A percentile compares a stretch with the other conserved stretches of the same genome.
phyloP scores from a whole-genome alignment of 768 basidiomycete species.

The Termitomyces sp. region DNA sequence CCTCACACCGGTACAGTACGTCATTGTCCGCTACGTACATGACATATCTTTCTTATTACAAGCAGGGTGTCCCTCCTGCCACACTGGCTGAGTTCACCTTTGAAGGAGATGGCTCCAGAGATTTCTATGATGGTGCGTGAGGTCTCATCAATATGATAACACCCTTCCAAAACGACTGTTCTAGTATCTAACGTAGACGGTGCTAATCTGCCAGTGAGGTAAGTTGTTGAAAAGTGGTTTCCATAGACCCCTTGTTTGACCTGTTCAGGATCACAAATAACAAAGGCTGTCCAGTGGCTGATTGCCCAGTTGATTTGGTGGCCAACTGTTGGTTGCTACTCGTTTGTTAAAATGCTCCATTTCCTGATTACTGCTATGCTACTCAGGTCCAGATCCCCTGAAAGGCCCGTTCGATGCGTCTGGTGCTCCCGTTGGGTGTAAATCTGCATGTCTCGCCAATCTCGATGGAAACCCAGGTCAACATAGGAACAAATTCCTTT shows the following conservation, averaged over 20 bases:
- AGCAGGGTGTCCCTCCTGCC: slow-evolving; percentile 58
- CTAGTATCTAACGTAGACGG: slow-evolving; percentile 59
- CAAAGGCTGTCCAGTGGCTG: slow-evolving; percentile 40
- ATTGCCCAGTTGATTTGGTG: slow-evolving; percentile 50
- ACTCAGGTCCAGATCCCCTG: slow-evolving; percentile 36
- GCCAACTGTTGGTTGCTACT: slow-evolving; percentile 36
- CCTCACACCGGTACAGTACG: slow-evolving; percentile 45
- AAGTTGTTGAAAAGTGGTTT: neutral
- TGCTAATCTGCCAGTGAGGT: slow-evolving; percentile 47
- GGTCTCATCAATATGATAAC: neutral
- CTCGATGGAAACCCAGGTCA: slow-evolving; percentile 24
- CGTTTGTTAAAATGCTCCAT: neutral
- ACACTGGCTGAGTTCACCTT: slow-evolving; percentile 68
- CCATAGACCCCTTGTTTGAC: neutral
- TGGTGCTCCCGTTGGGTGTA: slow-evolving; percentile 49
- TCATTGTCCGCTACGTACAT: neutral
- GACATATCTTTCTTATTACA: neutral
- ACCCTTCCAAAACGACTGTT: neutral
- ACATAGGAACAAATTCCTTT: neutral
- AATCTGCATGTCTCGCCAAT: slow-evolving; percentile 41
- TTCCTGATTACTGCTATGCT: neutral
- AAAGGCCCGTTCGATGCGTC: slow-evolving; percentile 42
- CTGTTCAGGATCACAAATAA: slow-evolving; percentile 38
- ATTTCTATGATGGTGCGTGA: slow-evolving; percentile 58
- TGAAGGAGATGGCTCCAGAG: slow-evolving; percentile 32